Evolutionary conservation across 306 rosid species (phyloP), one percentile per base, ranked within the genome.

Genomic region (Cucurbita moschata): DNA sequence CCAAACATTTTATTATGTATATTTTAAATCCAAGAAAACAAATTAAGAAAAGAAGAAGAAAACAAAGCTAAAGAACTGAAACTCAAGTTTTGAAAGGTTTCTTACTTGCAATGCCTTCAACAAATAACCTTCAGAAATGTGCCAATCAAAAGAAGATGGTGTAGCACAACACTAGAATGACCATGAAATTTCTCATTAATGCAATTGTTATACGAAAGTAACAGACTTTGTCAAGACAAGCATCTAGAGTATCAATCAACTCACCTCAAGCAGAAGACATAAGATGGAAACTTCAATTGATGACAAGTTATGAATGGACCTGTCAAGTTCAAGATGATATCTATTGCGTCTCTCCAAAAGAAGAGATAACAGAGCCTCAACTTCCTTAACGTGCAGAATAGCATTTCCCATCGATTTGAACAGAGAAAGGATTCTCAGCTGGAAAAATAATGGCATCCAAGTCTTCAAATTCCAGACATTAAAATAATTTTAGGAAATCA

Each of bases 231-330:
- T 16, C 53, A 30, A 74, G 14, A 26, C 21, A 57, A 46, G 43
- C 23, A 55, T 37, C 15, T 12, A 75, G 68, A 9, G 79, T 15
- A 43, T 64, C 23, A 46, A 30, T 52, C 40, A 70, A 73, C 82
- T 50, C 80, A 90, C 98, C 90, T 94, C 96, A 79, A 94, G 82
- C 67, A 90, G 80, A 77, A 89, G 88, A 84, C 97, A 87, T 77
- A 87, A 77, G 68, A 88, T 88, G 74, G 84, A 81, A 79, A 85
- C 84, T 83, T 90, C 92, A 63, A 54, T 81, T 46, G 79, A 79
- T 21, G 97, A 86, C 77, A 94, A 63, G 42, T 78, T 82, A 74
- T 79, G 82, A 73, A 77, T 19, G 57, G 84, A 75, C 19, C 74
- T 78, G 37, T 80, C 76, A 11, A 23, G 65, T 19, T 76, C 79